phyloP scores from a whole-genome alignment of 169 alveolate genomes.

The Plasmodium vinckei region DNA sequence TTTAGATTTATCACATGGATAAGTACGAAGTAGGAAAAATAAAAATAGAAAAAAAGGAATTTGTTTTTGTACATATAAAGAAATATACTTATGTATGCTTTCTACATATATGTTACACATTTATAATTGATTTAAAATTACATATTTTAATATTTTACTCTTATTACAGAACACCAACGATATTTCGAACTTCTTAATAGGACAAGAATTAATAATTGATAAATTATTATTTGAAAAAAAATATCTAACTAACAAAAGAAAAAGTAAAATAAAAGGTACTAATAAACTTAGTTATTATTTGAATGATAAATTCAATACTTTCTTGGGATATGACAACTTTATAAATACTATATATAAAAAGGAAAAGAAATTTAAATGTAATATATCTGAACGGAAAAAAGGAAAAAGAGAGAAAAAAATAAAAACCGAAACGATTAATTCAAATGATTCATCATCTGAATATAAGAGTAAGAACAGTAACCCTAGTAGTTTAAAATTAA shows the following conservation, averaged over 20 bases:
- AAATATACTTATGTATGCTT: not conserved
- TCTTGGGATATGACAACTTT: conserved; percentile 52
- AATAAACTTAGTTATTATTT: conserved; percentile 25
- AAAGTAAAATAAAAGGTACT: conserved; percentile 18
- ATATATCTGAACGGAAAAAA: not conserved
- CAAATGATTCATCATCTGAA: not conserved
- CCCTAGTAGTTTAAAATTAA: not conserved
- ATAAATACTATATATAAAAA: conserved; percentile 45
- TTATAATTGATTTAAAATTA: too few species aligned
- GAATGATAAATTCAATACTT: conserved; percentile 34
- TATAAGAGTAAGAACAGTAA: not conserved
- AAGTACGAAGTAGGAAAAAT: conserved; percentile 12
- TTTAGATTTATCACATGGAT: conserved; percentile 14
- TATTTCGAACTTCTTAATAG: conserved; percentile 29
- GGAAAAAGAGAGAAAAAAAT: conserved; percentile 8
- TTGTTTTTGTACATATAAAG: not conserved
- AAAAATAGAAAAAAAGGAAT: not conserved
- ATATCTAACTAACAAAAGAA: conserved; percentile 31
- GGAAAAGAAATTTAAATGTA: conserved; percentile 17
- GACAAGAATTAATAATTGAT: conserved; percentile 53
- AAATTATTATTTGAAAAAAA: conserved; percentile 62
- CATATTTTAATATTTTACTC: not conserved
- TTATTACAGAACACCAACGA: conserved; percentile 19
- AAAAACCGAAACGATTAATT: not conserved
- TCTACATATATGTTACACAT: not conserved